Evolutionary conservation across 1,284 basidiomycete species (phyloP), one percentile per base, ranked within the genome.

Genomic region (Cutaneotrichosporon sp.): DNA sequence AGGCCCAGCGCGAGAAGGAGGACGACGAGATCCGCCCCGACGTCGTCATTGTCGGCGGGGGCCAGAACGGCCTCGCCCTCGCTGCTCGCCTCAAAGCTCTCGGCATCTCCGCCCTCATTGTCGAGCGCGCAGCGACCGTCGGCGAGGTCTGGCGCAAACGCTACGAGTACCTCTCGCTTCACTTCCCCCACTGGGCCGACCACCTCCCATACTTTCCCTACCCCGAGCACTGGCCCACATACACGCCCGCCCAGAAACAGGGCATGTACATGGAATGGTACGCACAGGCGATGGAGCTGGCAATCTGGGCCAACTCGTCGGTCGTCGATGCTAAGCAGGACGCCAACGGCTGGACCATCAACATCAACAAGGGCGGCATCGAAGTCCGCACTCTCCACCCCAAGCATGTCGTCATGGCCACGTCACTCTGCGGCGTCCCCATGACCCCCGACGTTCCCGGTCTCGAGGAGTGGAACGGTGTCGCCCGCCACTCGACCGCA

Each of bases 121-220:
- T 83, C 30, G 82, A 83, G 40, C 73, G 71, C 61, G 76, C 75
- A 36, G 30, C 70, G 5, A 70, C 73, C 1, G 63, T 83, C 4
- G 82, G 82, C 1, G 81, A 82, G 58, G 76, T 68, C 59, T 82
- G 81, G 78, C 72, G 85, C 62, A 61, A 60, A 9, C 79, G 87
- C n/a, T 88, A 88, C 71, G 83, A 86, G 64, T 83, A 84, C 11
- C 77, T 88, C 36, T 86, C 84, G 63, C 77, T 89, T 51, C 87
- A 89, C 70, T 84, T 86, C 71, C 84, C 86, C 21, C 85, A 88
- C 58, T 88, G 70, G 70, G 70, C 66, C 26, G 70, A 75, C 61
- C 72, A 75, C 66, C 57, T 87, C 53, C 82, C 84, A 78, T 87
- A 68, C 65, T 83, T 78, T 22, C 69, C 72, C 3, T 83, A 78